phyloP scores from a whole-genome alignment of 1,139 yeast species.

The Sugiyamaella castrensis region DNA sequence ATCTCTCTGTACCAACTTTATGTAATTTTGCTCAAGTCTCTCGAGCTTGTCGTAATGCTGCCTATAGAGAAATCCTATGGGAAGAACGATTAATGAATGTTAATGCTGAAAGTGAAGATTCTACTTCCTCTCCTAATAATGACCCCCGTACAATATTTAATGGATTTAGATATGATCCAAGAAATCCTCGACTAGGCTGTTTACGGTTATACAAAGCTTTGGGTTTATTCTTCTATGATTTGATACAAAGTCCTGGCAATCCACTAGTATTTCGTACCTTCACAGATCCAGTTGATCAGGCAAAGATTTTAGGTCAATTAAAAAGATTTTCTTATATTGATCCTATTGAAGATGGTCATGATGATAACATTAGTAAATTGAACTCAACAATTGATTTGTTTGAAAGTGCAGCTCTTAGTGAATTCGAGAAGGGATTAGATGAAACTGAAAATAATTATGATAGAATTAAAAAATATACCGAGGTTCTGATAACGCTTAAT shows the following conservation, averaged over 20 bases:
- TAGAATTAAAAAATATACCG: constrained; percentile 39
- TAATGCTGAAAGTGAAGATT: constrained; percentile 30
- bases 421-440: constrained; percentile 59
- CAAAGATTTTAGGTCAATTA: constrained; percentile 31
- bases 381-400: constrained; percentile 65
- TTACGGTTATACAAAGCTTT: constrained; percentile 25
- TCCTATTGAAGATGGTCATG: constrained; percentile 38
- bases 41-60: constrained; percentile 37
- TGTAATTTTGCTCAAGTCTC: constrained; percentile 36
- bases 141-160: constrained; percentile 24
- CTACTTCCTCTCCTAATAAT: background rate
- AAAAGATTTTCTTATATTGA: constrained; percentile 42
- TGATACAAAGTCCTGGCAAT: constrained; percentile 24
- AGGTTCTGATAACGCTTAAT: constrained; percentile 38
- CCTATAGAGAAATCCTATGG: constrained; percentile 48
- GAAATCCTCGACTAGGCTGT: constrained; percentile 24
- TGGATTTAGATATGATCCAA: constrained; percentile 20
- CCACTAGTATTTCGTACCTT: constrained; percentile 28
- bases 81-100: constrained; percentile 46
- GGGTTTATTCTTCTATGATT: constrained; percentile 32
- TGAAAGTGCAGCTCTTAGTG: constrained; percentile 68
- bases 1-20: constrained; percentile 31
- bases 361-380: constrained; percentile 46
- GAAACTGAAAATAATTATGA: constrained; percentile 44
- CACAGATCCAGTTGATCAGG: constrained; percentile 33